A percentile compares a stretch with the other conserved stretches of the same genome.
Conservation (phyloP, 2,329 filamentous ascomycete species). For the Colletotrichum shisoi region DNA sequence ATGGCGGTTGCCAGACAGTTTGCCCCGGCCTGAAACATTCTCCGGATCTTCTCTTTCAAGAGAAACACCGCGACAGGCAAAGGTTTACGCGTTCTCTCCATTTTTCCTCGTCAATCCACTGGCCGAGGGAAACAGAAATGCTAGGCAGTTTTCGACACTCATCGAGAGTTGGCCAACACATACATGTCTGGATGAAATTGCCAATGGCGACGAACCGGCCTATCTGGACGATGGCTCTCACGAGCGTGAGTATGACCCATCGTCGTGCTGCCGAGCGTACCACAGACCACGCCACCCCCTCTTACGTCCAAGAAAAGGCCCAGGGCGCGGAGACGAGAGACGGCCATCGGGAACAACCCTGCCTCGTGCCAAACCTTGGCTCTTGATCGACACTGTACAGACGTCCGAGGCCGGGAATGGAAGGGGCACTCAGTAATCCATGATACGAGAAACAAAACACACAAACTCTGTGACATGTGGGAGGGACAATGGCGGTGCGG, state of each 20-base stretch:
- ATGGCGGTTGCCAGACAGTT: not conserved
- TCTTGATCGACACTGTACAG: not conserved
- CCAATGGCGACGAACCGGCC: not conserved
- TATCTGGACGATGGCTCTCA: not conserved
- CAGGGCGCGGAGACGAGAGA: not conserved
- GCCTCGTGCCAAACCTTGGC: not conserved
- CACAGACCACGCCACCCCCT: not conserved
- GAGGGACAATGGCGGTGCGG: conserved; percentile 18
- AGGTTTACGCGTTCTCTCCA: not conserved
- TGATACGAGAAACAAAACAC: not conserved
- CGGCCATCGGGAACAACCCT: not conserved
- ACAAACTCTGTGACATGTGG: conserved; percentile 32
- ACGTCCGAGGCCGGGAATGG: not conserved
- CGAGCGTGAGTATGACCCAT: not conserved
- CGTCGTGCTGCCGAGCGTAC: conserved; percentile 15
- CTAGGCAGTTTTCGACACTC: no score
- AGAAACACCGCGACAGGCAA: not conserved
- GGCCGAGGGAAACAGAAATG: not conserved
- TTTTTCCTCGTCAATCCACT: conserved; percentile 9
- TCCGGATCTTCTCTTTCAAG: conserved; percentile 2
- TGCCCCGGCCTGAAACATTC: not conserved
- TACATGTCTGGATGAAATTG: not conserved
- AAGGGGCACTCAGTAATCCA: not conserved
- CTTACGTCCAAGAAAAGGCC: not conserved
- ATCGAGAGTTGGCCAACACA: no score